Conservation (phyloP, 2,329 filamentous ascomycete species). For the Tolypocladium pustulatum region DNA sequence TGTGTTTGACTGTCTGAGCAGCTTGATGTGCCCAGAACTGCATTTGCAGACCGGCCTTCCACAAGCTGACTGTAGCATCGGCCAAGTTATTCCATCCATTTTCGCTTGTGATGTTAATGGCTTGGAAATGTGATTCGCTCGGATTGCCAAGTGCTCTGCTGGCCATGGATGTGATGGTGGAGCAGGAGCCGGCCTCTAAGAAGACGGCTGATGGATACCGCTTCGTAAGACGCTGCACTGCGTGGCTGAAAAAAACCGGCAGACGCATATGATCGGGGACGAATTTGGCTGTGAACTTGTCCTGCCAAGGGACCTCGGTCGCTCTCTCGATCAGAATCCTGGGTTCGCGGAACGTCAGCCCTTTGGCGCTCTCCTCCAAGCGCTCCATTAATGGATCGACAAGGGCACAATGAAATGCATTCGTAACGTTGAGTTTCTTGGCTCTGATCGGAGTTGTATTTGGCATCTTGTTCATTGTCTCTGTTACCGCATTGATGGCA, state of each 20-base stretch:
- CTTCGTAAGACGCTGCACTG: constrained; percentile 24
- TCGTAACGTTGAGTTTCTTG: constrained; percentile 31
- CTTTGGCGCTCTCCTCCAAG: constrained; percentile 14
- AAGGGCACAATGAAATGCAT: constrained; percentile 35
- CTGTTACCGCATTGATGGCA: constrained; percentile 15
- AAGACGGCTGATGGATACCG: constrained; percentile 15
- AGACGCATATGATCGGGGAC: constrained; percentile 26
- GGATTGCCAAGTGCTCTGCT: constrained; percentile 10
- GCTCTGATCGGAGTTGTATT: not conserved
- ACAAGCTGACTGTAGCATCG: constrained; percentile 20
- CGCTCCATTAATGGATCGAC: constrained; percentile 21
- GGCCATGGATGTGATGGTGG: constrained; percentile 23
- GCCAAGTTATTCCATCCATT: constrained; percentile 7
- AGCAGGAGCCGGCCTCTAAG: constrained; percentile 29
- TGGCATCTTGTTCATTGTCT: not conserved
- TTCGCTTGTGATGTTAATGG: not conserved
- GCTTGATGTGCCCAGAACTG: constrained; percentile 26
- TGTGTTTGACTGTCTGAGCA: constrained; percentile 12
- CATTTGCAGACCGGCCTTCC: constrained; percentile 24
- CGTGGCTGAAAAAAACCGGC: constrained; percentile 34
- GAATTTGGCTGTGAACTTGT: constrained; percentile 3
- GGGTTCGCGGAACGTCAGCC: not conserved
- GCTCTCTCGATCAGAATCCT: constrained; percentile 4
- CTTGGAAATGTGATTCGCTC: not conserved
- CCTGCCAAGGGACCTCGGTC: not conserved